Conservation (phyloP, 441 rosid species). For the Metrosideros polymorpha region DNA sequence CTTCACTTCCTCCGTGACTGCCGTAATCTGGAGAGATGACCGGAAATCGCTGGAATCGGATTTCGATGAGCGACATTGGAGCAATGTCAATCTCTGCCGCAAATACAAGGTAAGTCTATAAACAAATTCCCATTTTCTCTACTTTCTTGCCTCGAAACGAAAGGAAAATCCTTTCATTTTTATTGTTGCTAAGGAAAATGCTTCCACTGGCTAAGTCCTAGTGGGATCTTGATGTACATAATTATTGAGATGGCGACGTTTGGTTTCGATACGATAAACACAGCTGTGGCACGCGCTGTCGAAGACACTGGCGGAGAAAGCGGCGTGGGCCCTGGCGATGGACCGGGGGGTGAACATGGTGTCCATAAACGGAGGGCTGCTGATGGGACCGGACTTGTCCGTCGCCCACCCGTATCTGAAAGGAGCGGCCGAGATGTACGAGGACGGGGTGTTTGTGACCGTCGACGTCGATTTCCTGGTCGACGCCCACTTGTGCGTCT, state of each 20-base stretch:
- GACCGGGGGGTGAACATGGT: slow-evolving; percentile 60
- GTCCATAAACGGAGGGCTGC: slow-evolving; percentile 41
- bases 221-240: not conserved
- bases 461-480: slow-evolving; percentile 38
- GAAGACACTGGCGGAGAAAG: slow-evolving; percentile 58
- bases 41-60: slow-evolving; percentile 13
- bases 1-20: slow-evolving; percentile 50
- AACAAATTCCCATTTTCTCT: not conserved
- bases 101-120: slow-evolving; percentile 37
- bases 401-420: slow-evolving; percentile 40
- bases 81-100: slow-evolving; percentile 37
- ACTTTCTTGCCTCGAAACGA: not conserved
- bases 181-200: not conserved
- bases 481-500: slow-evolving; percentile 43
- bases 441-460: slow-evolving; percentile 47
- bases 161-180: not conserved
- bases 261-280: not conserved
- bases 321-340: slow-evolving; percentile 80
- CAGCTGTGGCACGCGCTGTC: slow-evolving; percentile 70
- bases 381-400: slow-evolving; percentile 31
- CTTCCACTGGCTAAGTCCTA: not conserved
- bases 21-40: slow-evolving; percentile 41
- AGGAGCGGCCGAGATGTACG: slow-evolving; percentile 78
- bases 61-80: slow-evolving; percentile 48
- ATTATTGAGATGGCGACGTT: not conserved